Evolutionary conservation across 2,329 filamentous ascomycete species (phyloP).

Genomic region (Cyanodermella asteris): DNA sequence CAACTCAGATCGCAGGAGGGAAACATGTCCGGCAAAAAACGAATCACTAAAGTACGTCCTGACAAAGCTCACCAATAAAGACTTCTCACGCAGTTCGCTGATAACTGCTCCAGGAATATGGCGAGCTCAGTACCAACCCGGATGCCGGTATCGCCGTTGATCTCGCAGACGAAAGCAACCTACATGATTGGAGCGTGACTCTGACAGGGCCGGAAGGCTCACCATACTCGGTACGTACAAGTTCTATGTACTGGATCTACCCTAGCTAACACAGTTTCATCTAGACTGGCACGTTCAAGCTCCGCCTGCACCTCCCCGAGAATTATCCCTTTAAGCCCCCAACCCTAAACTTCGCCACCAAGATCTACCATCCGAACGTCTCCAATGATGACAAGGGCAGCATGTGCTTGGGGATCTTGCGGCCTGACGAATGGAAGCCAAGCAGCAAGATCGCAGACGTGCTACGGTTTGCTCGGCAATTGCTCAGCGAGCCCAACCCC

Average conservation of each 20-base stretch:
- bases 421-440: conserved; percentile 81
- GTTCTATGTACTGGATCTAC: background rate
- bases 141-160: conserved; percentile 34
- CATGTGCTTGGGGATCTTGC: conserved; percentile 70
- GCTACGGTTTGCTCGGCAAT: conserved; percentile 50
- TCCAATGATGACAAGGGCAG: conserved; percentile 67
- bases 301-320: conserved; percentile 49
- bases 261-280: conserved; percentile 1
- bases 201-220: conserved; percentile 45
- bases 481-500: conserved; percentile 62
- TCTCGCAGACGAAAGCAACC: conserved; percentile 38
- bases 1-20: too few species aligned
- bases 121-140: conserved; percentile 33
- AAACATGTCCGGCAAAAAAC: too few species aligned
- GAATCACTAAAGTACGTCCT: too few species aligned
- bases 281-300: conserved; percentile 49
- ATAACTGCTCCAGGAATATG: conserved; percentile 30
- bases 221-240: conserved; percentile 36
- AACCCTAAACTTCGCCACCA: conserved; percentile 56
- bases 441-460: conserved; percentile 55
- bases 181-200: conserved; percentile 45
- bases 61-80: too few species aligned
- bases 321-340: conserved; percentile 87
- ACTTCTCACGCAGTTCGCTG: too few species aligned
- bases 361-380: conserved; percentile 90